Conservation (phyloP, 768 basidiomycete genomes). For the Psilocybe subaeruginosa region DNA sequence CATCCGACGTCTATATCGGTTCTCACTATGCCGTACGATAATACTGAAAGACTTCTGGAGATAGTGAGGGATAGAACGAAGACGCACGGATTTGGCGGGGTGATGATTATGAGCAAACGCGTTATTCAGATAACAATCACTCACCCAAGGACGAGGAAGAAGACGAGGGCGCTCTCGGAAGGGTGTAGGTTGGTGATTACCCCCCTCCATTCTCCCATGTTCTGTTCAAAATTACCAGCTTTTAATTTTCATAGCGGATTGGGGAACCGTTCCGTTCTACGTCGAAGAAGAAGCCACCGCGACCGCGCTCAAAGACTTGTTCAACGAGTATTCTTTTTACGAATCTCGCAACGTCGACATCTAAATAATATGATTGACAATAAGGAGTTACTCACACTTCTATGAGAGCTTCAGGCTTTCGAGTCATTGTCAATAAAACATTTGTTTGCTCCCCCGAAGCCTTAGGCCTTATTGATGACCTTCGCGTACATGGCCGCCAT, state of each 20-base stretch:
- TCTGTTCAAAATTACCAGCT: not conserved
- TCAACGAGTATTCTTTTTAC: conserved; percentile 2
- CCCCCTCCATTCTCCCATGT: not conserved
- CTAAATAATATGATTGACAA: too few species aligned
- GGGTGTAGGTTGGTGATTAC: conserved; percentile 22
- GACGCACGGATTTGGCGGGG: conserved; percentile 45
- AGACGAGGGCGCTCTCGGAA: not conserved
- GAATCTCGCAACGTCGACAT: too few species aligned
- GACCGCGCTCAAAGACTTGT: conserved; percentile 41
- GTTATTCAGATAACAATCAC: not conserved
- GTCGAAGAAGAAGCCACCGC: conserved; percentile 76
- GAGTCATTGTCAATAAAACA: too few species aligned
- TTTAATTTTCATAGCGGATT: conserved; percentile 36
- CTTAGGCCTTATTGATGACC: too few species aligned
- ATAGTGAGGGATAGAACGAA: conserved; percentile 43
- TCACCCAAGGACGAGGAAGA: conserved; percentile 1
- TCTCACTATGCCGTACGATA: conserved; percentile 64
- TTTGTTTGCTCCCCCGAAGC: too few species aligned
- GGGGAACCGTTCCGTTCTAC: conserved; percentile 72
- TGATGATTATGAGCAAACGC: conserved; percentile 80
- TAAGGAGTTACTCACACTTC: too few species aligned
- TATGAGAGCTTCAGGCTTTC: too few species aligned
- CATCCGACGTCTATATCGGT: conserved; percentile 65
- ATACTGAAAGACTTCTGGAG: conserved; percentile 45
- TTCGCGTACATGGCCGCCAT: too few species aligned